Base-by-base conservation (phyloP, 768 basidiomycete species). In the Phallus indusiatus region DNA sequence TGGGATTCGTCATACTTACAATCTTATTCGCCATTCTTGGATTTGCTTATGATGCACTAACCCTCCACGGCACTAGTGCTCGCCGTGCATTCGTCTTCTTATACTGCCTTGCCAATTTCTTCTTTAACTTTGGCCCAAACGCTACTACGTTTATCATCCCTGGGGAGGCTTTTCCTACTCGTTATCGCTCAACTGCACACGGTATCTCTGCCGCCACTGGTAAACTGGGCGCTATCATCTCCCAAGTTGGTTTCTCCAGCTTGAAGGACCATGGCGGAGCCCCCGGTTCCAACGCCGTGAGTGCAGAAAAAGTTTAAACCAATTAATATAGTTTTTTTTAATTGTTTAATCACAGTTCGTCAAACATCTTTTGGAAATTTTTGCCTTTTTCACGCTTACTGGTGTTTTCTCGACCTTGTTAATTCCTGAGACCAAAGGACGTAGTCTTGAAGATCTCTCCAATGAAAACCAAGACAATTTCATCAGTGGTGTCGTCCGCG, bases 71-170 rank as follows among this genome's bases (percentile, higher is more conserved):
- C 77, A 33, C 78, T 76, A 1, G 3, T 63, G n/a, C n/a, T n/a
- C n/a, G n/a, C n/a, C n/a, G n/a, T n/a, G 88, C 77, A 1, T 91
- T 93, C 69, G 83, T 90, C 53, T 85, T 87, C 74, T 79, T 90
- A 22, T 93, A 92, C 74, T 88, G 88, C 68, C 74, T 93, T n/a
- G 80, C 88, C 65, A 86, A 88, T 68, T 90, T 90, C 75, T 90
- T 91, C 85, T 86, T 88, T 74, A 92, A 92, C 73, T 92, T 90
- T 62, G 90, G 88, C 1, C 87, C 85, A 8, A 89, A 90, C 64
- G 79, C 79, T 0, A 91, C 88, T 0, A 90, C 89, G 0, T 92
- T 93, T 70, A 64, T 91, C 56, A 74, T 91, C 3, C 89, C 90
- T 0, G 88, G 87, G 62, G 91, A 94, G 68, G 79, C 76, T 24